Evolutionary conservation across 1,284 basidiomycete genomes (phyloP).

Genomic region (Ceratobasidium sp.): DNA sequence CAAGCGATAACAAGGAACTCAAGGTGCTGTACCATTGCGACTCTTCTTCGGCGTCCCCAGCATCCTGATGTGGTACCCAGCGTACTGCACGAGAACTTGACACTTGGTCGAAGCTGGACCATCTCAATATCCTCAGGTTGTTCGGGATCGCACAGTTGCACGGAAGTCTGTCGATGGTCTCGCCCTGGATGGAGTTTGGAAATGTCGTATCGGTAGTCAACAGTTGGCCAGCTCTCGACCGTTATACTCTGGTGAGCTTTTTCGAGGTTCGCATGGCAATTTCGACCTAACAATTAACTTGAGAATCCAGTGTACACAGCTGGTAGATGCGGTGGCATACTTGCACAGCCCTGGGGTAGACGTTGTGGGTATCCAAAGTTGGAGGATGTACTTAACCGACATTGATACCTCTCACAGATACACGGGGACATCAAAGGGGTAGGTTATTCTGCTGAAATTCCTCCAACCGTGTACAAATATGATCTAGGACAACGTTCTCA

Average conservation of each 20-base stretch:
- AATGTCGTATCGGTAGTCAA: background rate
- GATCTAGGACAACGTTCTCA: background rate
- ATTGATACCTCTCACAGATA: background rate
- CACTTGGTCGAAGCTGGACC: background rate
- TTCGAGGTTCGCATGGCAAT: too few species aligned
- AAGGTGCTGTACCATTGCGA: background rate
- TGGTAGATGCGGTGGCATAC: background rate
- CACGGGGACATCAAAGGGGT: constrained; percentile 21
- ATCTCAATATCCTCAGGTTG: background rate
- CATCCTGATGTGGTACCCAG: background rate
- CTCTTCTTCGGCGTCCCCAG: too few species aligned
- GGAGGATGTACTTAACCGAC: background rate
- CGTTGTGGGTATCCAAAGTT: background rate
- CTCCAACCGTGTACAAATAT: too few species aligned
- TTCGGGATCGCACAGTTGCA: background rate
- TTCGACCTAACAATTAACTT: too few species aligned
- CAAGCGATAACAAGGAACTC: background rate
- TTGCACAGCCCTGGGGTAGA: background rate
- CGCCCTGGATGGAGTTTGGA: constrained; percentile 2
- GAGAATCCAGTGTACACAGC: background rate
- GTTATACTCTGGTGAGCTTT: background rate
- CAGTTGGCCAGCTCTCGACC: background rate
- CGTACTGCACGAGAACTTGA: constrained; percentile 11
- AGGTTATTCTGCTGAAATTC: background rate
- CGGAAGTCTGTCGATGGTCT: background rate